Evolutionary conservation across 2,329 filamentous ascomycete species (phyloP), one percentile per base, ranked within the genome.

Genomic region (Cryphonectria japonica): DNA sequence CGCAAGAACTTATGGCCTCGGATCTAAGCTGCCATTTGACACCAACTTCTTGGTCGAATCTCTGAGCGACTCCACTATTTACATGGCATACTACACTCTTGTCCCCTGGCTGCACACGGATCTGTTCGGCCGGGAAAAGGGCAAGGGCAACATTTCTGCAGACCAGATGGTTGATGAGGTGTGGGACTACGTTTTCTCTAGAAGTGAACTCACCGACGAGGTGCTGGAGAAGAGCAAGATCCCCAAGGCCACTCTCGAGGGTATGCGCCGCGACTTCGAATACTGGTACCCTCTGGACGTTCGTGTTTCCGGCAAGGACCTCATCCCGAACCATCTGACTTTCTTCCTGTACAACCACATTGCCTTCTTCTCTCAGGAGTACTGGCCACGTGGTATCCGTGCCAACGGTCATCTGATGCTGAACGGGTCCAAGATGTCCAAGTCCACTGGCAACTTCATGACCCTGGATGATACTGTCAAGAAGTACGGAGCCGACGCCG

Each of bases 381-480:
- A 94, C 85, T 98, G 95, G 94, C 96, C 96, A 14, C 88, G 88
- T 67, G 91, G 91, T 73, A 87, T 98, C 75, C 92, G 96, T 75
- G 91, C 93, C 73, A 99, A 99, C 79, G 96, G 96, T 1, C 95
- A 98, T 83, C 84, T 98, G 77, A 89, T 97, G 81, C 86, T 99
- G 74, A 99, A 99, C 80, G 95, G 95, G 66, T 93, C 97, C 80
- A 99, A 99, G 88, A 99, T 99, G 96, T 92, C 91, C 80, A 99
- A 99, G 85, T 95, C 92, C 68, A 98, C 95, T 0, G 96, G 96
- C 73, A 99, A 98, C 84, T 99, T 99, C 85, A 87, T 99, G 80
- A 98, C 96, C 14, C 86, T 98, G 67, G 88, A 91, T 68, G 93
- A 98, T 73, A 88, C 95, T 41, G 92, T 95, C 19, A 88, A 91